phyloP scores from a whole-genome alignment of 352 stramenopile species.

The Phytophthora cryptogea region DNA sequence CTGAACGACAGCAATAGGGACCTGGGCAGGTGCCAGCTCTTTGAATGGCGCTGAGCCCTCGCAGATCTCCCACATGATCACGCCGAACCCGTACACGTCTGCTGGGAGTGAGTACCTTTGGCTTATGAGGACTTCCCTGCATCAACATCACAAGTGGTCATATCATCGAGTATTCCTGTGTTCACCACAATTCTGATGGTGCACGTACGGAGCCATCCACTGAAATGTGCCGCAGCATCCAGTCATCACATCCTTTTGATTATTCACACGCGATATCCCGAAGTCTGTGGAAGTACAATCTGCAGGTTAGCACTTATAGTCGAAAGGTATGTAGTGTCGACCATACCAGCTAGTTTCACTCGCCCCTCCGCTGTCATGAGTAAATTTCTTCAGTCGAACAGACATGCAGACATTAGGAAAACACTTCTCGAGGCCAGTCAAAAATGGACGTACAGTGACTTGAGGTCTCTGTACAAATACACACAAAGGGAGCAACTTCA shows the following conservation, averaged over 20 bases:
- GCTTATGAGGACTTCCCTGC: conserved; percentile 72
- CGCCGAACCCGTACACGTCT: conserved; percentile 82
- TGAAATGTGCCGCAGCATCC: conserved; percentile 82
- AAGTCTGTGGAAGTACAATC: conserved; percentile 50
- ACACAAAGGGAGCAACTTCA: background rate
- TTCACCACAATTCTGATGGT: background rate
- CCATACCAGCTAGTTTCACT: conserved; percentile 69
- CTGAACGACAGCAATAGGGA: conserved; percentile 69
- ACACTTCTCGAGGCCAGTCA: background rate
- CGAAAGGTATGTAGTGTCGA: background rate
- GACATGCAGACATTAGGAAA: background rate
- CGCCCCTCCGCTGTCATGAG: conserved; percentile 72
- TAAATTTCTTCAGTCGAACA: conserved; percentile 51
- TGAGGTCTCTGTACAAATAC: conserved; percentile 55
- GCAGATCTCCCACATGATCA: conserved; percentile 87
- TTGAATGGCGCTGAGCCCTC: conserved; percentile 65
- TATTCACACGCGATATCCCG: conserved; percentile 67
- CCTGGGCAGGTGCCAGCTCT: conserved; percentile 50
- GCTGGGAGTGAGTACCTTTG: conserved; percentile 68
- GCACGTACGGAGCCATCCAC: conserved; percentile 81
- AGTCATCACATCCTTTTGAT: conserved; percentile 64
- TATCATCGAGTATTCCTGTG: background rate
- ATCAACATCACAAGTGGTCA: background rate
- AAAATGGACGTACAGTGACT: conserved; percentile 64
- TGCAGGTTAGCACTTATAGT: background rate